Evolutionary conservation across 768 basidiomycete genomes (phyloP), one percentile per base, ranked within the genome.

Genomic region (Strobilomyces confusus): DNA sequence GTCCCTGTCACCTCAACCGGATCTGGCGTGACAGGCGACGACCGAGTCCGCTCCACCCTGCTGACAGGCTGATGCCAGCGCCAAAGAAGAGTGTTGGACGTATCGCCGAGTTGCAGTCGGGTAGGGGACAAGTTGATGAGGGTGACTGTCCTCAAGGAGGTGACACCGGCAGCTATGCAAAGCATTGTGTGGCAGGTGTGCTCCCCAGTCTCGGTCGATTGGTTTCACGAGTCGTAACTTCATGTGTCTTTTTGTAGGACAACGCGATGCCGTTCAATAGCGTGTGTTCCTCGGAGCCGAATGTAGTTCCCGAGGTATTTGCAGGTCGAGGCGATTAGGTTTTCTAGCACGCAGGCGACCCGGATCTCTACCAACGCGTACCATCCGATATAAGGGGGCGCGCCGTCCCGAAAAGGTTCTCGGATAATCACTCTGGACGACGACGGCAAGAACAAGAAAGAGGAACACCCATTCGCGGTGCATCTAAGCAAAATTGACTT

Each of bases 401-500:
- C 22, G 32, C 62, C 55, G 66, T 37, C 58, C 30, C 73, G 72
- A 48, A 84, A 82, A 59, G 83, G 81, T 2, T 84, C 86, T 2
- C 77, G 73, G 41, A 74, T 84, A n/a, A 91, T 92, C 59, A 86
- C 87, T 45, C 73, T 89, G 23, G 56, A 64, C 22, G 79, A n/a
- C n/a, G n/a, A 91, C 33, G 57, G 64, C 5, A 84, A 83, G 64
- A 57, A 53, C 34, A 73, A 75, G 36, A 72, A 64, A n/a, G 75
- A 75, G 52, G 64, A 65, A 41, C 90, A 92, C 63, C 69, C 73
- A 55, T 75, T 93, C 0, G 77, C 77, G 0, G 77, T 92, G 2
- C 89, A 92, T 67, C 69, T 93, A 15, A 89, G 89, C 75, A 92
- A 92, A 75, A 90, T 93, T 44, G 75, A 84, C 15, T 91, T 93